Conservation (phyloP, 495 filamentous ascomycete genomes). For the Staphylotrichum longicolle region DNA sequence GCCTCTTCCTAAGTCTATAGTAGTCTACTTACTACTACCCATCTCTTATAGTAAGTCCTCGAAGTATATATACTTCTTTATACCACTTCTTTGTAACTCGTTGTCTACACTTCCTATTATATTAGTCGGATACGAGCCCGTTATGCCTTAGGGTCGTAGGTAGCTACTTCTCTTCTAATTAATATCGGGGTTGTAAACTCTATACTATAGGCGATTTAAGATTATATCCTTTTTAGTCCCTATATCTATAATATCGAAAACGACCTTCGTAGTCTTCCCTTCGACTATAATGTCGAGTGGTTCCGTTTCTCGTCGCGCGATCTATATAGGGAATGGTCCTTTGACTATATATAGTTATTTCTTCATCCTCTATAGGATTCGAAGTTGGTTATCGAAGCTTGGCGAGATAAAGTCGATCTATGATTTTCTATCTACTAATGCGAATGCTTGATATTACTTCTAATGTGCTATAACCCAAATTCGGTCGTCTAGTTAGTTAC, state of each 20-base stretch:
- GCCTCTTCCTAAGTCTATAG: too few species aligned
- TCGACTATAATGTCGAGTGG: background rate
- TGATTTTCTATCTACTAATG: background rate
- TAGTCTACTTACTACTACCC: too few species aligned
- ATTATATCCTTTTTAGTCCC: background rate
- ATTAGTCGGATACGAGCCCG: too few species aligned
- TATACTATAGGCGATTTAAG: background rate
- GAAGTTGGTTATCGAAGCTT: background rate
- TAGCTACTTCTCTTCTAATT: slow-evolving; percentile 2
- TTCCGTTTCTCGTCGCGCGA: background rate
- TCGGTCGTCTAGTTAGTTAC: background rate
- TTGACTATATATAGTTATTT: background rate
- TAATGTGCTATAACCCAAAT: background rate
- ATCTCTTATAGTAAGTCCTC: too few species aligned
- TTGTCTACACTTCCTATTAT: too few species aligned
- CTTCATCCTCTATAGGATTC: background rate
- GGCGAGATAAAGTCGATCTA: background rate
- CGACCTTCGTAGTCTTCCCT: background rate
- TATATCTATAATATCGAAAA: slow-evolving; percentile 7
- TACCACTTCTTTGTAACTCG: too few species aligned
- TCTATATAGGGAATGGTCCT: background rate
- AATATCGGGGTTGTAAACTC: background rate
- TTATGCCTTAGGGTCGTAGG: too few species aligned
- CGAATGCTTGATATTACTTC: background rate
- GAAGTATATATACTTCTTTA: too few species aligned